phyloP scores from a whole-genome alignment of 768 basidiomycete genomes.

The Holtermannia corniformis region DNA sequence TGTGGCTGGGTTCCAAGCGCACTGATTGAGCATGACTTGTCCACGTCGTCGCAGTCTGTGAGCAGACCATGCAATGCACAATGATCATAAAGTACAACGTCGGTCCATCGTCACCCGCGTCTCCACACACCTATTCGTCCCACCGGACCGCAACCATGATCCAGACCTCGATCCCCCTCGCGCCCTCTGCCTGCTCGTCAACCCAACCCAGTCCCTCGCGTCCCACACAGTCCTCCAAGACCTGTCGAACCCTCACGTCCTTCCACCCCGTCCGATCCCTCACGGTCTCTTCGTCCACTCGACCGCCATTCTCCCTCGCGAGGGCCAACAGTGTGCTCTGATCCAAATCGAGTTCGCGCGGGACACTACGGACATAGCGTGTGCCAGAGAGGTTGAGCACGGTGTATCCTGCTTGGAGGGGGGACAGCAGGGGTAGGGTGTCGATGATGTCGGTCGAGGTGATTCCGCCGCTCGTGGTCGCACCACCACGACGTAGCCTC shows the following conservation, averaged over 20 bases:
- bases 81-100: too few species aligned
- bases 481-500: slow-evolving; percentile 54
- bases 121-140: slow-evolving; percentile 48
- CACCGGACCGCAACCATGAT: slow-evolving; percentile 78
- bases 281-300: slow-evolving; percentile 57
- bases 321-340: slow-evolving; percentile 63
- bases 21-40: too few species aligned
- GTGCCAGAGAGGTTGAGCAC: slow-evolving; percentile 55
- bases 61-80: too few species aligned
- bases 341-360: slow-evolving; percentile 81
- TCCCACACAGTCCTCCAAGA: slow-evolving; percentile 79
- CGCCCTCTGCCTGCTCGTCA: slow-evolving; percentile 67
- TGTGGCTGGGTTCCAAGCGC: too few species aligned
- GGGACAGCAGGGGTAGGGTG: slow-evolving; percentile 76
- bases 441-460: slow-evolving; percentile 75
- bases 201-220: slow-evolving; percentile 91
- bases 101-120: too few species aligned
- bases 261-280: slow-evolving; percentile 63
- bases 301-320: slow-evolving; percentile 49
- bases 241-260: slow-evolving; percentile 61
- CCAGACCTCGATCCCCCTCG: slow-evolving; percentile 63
- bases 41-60: too few species aligned
- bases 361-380: slow-evolving; percentile 59
- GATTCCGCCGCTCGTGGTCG: background rate
- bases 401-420: slow-evolving; percentile 85